Evolutionary conservation across 2,329 filamentous ascomycete genomes (phyloP), one percentile per base, ranked within the genome.

Genomic region (Fusarium sp.): DNA sequence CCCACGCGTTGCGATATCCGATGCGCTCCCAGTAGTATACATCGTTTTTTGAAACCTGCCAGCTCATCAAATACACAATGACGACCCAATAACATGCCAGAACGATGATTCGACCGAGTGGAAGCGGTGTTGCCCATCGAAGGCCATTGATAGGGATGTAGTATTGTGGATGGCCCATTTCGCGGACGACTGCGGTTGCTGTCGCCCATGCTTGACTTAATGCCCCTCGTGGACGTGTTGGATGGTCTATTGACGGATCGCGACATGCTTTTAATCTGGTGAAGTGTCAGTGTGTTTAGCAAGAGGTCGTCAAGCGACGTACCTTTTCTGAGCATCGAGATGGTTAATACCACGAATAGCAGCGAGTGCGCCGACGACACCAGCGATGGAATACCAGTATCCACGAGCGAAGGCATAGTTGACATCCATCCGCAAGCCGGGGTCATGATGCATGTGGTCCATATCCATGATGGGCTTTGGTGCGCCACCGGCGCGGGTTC

Each of bases 1-100:
- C 85, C 91, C 91, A 93, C 24, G 90, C 91, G 73, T 91, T 91
- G 63, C 91, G 89, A 79, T 90, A 93, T 11, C 89, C 91, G 64
- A 92, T 88, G 68, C 90, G 89, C 79, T 93, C 91, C 84, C 86
- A 90, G 79, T 86, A 91, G 74, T 87, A 87, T 47, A 83, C 84
- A 71, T 91, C 90, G 33, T 86, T 76, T 49, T 85, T 73, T 49
- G 90, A 80, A 55, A 85, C 86, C 28, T 83, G 82, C 70, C 84
- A 83, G 6, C 83, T 82, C 85, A 90, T 89, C 84, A 91, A 88
- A 79, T 87, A 89, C 63, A 88, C 82, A 55, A 91, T 82, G 67
- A 91, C 82, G 44, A 87, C 85, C 88, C 89, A 91, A 80, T 92
- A 92, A 69, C 82, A 82, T 18, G 86, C 76, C 5, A 92, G 81